These are phyloP conservation scores for Antitrichia curtipendula DNA, from an alignment of 225 moss, liverwort and hornwort species.

Conservation along the genomic window DNA sequence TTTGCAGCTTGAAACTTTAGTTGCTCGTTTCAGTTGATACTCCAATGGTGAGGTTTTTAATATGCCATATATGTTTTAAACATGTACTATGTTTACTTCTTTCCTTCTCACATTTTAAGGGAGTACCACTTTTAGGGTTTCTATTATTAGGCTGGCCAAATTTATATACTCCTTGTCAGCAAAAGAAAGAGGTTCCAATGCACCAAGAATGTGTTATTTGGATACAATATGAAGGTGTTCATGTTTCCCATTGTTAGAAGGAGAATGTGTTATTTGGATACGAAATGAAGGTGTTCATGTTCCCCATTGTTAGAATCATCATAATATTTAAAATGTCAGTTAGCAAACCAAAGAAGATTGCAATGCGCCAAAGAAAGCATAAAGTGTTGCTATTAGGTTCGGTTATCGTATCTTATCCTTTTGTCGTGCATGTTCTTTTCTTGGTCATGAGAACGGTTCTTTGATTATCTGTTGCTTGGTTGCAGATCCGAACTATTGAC, in stretches of 20 bases:
- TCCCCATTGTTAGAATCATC: neutral
- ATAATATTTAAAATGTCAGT: neutral
- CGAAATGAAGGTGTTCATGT: neutral
- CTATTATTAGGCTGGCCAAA: neutral
- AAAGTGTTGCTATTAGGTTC: neutral
- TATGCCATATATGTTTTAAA: neutral
- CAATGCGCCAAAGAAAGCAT: neutral
- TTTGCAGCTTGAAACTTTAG: neutral
- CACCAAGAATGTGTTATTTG: neutral
- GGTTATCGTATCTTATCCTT: neutral
- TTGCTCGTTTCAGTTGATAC: neutral
- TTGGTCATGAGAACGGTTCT: neutral
- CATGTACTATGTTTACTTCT: neutral
- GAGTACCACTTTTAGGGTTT: neutral
- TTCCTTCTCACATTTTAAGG: neutral
- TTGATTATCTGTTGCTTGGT: neutral
- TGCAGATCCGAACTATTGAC: slow-evolving; percentile 93
- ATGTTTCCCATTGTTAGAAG: too few species aligned
- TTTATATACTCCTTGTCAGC: neutral
- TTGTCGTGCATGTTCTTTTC: neutral
- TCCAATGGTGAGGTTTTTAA: neutral
- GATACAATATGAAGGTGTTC: too few species aligned
- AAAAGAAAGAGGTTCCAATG: neutral
- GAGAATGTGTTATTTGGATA: neutral
- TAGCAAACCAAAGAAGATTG: neutral